Base-by-base conservation (phyloP, 2,329 filamentous ascomycete species). In the Colletotrichum falcatum region DNA sequence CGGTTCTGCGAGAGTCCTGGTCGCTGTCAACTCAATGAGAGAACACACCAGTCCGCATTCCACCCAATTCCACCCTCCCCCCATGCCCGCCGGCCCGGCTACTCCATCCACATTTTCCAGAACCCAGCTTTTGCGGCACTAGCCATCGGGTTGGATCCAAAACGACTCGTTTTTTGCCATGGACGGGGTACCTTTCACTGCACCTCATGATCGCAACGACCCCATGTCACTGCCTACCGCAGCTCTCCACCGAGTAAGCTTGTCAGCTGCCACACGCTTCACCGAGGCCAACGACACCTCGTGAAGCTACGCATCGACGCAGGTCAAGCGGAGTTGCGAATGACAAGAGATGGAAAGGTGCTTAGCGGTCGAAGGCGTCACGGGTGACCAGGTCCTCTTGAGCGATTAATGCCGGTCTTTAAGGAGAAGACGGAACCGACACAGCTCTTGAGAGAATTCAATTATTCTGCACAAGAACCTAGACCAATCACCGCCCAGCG, bases 381-480 rank as follows among this genome's bases (percentile, higher is more conserved):
- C 35, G 44, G 53, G 42, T 44, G 44, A 61, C 30, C 61, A 46
- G 56, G 58, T 44, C 39, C 42, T 53, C 66, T 59, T 70, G 66
- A 70, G 70, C 66, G 70, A 72, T 72, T 72, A 66, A 70, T 55
- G 70, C 35, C 49, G 39, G 68, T 20, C 62, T 66, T 72, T 72
- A 70, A 72, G 59, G 70, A 70, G 44, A 63, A 39, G 51, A 60
- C 39, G 33, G 67, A 70, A 63, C 58, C 61, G 62, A 63, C 60
- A 70, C 39, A 33, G 56, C 62, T 56, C 70, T 66, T 75, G 74
- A 72, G 73, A 74, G 72, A 78, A 77, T 75, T 70, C 74, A 77
- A 79, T 79, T 79, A 79, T 79, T 78, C 76, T 78, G 77, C 75
- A 72, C 77, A 75, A 74, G 55, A 16, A 8, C 6, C 6, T 23